Evolutionary conservation across 805 yeast species (phyloP).

Genomic region (Teunomyces stri): DNA sequence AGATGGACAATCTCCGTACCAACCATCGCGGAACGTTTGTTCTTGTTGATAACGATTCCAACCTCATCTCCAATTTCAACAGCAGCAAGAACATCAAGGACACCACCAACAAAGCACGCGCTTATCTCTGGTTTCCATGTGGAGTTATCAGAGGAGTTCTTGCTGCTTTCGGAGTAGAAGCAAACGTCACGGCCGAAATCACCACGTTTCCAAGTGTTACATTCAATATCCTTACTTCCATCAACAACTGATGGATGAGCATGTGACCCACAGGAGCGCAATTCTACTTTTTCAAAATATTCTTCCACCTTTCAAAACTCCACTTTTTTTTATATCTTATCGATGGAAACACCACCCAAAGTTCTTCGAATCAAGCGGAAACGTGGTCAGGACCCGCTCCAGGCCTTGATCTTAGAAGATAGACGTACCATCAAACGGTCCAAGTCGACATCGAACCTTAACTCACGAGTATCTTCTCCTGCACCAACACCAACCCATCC

Average conservation of each 20-base stretch:
- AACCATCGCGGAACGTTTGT: slow-evolving; percentile 88
- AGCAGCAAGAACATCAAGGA: slow-evolving; percentile 43
- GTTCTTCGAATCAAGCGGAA: slow-evolving; percentile 82
- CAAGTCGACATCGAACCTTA: slow-evolving; percentile 33
- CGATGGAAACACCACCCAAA: slow-evolving; percentile 45
- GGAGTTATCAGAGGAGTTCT: slow-evolving; percentile 75
- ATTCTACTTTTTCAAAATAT: not conserved
- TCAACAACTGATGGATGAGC: slow-evolving; percentile 27
- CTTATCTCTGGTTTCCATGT: slow-evolving; percentile 67
- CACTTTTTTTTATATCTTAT: too few species aligned
- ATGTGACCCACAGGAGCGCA: not conserved
- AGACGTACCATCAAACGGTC: slow-evolving; percentile 38
- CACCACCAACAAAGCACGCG: slow-evolving; percentile 42
- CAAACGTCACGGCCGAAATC: slow-evolving; percentile 64
- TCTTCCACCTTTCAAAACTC: too few species aligned
- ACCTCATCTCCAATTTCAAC: slow-evolving; percentile 50
- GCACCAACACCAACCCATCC: slow-evolving; percentile 28
- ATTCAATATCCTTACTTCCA: slow-evolving; percentile 64
- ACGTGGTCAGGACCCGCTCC: slow-evolving; percentile 83
- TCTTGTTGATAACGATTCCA: slow-evolving; percentile 65
- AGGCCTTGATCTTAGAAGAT: slow-evolving; percentile 62
- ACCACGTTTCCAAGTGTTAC: slow-evolving; percentile 63
- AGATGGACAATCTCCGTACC: slow-evolving; percentile 87
- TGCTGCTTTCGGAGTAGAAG: slow-evolving; percentile 64
- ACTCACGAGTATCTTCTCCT: slow-evolving; percentile 23